These are phyloP conservation scores for Ophiostoma angusticollis DNA, from an alignment of 2,329 filamentous ascomycete genomes.

Conservation along the genomic window DNA sequence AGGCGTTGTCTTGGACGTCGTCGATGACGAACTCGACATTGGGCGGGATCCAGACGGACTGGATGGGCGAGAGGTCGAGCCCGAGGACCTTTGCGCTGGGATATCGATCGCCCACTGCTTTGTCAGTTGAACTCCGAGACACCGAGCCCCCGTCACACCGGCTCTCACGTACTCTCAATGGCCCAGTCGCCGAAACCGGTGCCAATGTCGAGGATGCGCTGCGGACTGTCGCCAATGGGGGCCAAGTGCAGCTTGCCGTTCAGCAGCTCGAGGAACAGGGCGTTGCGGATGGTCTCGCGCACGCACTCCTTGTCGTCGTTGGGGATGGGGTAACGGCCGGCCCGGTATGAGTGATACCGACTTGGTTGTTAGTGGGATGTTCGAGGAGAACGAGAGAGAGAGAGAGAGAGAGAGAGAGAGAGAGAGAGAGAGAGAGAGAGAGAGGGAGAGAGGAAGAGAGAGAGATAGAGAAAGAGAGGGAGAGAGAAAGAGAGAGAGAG, in stretches of 20 bases:
- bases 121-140: neutral
- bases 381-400: neutral
- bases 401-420: neutral
- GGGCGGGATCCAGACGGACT: constrained; percentile 35
- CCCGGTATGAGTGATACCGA: constrained; percentile 35
- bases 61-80: constrained; percentile 30
- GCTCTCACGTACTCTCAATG: constrained; percentile 29
- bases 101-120: constrained; percentile 30
- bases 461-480: neutral
- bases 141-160: neutral
- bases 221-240: constrained; percentile 31
- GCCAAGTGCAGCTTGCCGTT: constrained; percentile 29
- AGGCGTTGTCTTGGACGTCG: constrained; percentile 40
- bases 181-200: constrained; percentile 44
- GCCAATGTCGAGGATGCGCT: constrained; percentile 38
- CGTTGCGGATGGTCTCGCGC: constrained; percentile 36
- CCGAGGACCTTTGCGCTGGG: constrained; percentile 34
- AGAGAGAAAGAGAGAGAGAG: neutral
- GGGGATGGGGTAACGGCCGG: constrained; percentile 36
- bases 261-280: constrained; percentile 34
- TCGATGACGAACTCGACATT: constrained; percentile 39
- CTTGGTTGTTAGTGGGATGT: constrained; percentile 17
- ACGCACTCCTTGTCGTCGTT: constrained; percentile 39
- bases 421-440: too few relatives aligned
- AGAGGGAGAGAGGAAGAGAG: neutral